Conservation (phyloP, 1,139 yeast genomes). For the Wickerhamomyces sp. region DNA sequence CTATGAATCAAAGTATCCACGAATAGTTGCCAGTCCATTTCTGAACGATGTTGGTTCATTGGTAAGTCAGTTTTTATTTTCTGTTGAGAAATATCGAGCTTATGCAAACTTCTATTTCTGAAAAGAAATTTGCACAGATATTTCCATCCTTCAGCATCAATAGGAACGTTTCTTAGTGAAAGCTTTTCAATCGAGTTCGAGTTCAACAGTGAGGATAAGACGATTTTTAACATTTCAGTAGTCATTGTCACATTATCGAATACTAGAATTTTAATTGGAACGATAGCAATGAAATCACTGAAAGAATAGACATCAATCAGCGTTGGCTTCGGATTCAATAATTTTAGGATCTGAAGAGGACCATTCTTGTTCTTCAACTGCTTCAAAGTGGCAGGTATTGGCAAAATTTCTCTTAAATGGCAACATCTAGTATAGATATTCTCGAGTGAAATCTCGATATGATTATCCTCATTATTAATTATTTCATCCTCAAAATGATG, state of each 20-base stretch:
- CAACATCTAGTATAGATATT: slow-evolving; percentile 86
- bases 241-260: slow-evolving; percentile 82
- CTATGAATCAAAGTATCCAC: slow-evolving; percentile 51
- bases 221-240: slow-evolving; percentile 71
- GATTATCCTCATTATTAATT: slow-evolving; percentile 16
- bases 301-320: slow-evolving; percentile 84
- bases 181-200: slow-evolving; percentile 63
- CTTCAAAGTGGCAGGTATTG: slow-evolving; percentile 85
- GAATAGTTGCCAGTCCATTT: slow-evolving; percentile 75
- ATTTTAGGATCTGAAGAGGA: slow-evolving; percentile 72
- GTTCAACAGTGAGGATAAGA: slow-evolving; percentile 57
- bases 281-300: slow-evolving; percentile 80
- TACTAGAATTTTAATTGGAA: slow-evolving; percentile 72
- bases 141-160: slow-evolving; percentile 71
- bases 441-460: slow-evolving; percentile 49
- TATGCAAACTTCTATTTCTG: slow-evolving; percentile 51
- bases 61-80: slow-evolving; percentile 54
- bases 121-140: slow-evolving; percentile 68
- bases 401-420: slow-evolving; percentile 85
- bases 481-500: slow-evolving; percentile 43
- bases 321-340: slow-evolving; percentile 88
- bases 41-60: slow-evolving; percentile 48
- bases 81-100: slow-evolving; percentile 79
- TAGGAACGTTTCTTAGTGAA: slow-evolving; percentile 73
- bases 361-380: slow-evolving; percentile 74